phyloP scores from a whole-genome alignment of 306 rosid species.

The Mimosa pudica region DNA sequence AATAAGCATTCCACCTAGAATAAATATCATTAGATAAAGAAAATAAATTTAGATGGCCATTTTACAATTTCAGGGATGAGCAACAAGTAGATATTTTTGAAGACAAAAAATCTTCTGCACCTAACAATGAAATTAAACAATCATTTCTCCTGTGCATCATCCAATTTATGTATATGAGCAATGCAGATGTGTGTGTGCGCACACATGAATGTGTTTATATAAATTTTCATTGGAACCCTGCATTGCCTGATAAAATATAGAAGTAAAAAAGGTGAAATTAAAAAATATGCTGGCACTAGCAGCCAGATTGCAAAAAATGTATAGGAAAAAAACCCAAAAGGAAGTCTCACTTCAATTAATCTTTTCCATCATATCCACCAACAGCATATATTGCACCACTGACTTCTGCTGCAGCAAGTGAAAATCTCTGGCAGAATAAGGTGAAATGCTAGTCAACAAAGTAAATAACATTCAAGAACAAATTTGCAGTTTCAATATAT shows the following conservation, averaged over 20 bases:
- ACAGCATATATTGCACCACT: slow-evolving; percentile 8
- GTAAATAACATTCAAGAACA: slow-evolving; percentile 7
- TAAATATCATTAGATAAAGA: neutral
- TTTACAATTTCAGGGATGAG: neutral
- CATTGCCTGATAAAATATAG: neutral
- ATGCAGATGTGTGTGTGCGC: neutral
- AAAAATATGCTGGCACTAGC: neutral
- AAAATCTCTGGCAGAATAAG: neutral
- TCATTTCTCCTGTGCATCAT: neutral
- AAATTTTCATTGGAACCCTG: neutral
- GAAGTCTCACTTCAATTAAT: neutral
- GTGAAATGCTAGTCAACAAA: slow-evolving; percentile 8
- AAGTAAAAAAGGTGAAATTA: neutral
- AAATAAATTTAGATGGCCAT: neutral
- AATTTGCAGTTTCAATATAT: neutral
- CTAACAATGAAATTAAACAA: neutral
- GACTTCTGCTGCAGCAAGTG: neutral
- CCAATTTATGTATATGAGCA: neutral
- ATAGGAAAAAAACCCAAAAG: neutral
- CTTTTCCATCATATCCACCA: slow-evolving; percentile 1
- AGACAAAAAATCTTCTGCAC: neutral
- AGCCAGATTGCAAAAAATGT: neutral
- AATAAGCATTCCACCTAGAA: neutral
- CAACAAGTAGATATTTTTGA: neutral
- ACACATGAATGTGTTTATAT: neutral